A percentile compares a stretch with the other conserved stretches of the same genome.
Evolutionary conservation across 192 early-diverging fungal species (phyloP).

Genomic region (Coemansia sp.): DNA sequence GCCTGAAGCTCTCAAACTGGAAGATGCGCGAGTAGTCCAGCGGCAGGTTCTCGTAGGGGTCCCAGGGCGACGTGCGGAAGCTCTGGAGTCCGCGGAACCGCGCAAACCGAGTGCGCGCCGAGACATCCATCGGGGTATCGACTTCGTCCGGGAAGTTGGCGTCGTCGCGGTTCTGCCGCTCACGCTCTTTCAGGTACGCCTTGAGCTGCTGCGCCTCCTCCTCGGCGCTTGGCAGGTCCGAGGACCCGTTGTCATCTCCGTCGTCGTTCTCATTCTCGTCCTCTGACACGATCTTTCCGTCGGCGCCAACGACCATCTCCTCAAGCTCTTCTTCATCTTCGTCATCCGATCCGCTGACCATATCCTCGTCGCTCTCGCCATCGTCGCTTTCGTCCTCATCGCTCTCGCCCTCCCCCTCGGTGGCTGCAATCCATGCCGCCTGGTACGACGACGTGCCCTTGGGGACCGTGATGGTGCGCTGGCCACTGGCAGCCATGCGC

Average conservation of each 20-base stretch:
- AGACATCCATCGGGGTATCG: slow-evolving; percentile 83
- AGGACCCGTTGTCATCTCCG: slow-evolving; percentile 25
- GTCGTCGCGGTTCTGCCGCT: slow-evolving; percentile 60
- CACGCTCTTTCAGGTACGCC: slow-evolving; percentile 59
- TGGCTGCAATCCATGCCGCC: slow-evolving; percentile 87
- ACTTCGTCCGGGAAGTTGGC: slow-evolving; percentile 94
- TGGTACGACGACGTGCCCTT: slow-evolving; percentile 97
- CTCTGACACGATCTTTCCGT: background rate
- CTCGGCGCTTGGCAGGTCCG: slow-evolving; percentile 34
- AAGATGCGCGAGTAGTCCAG: slow-evolving; percentile 95
- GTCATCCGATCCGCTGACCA: slow-evolving; percentile 50
- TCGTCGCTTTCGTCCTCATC: slow-evolving; percentile 64
- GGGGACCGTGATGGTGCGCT: slow-evolving; percentile 72
- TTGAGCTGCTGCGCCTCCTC: slow-evolving; percentile 43
- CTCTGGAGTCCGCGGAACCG: slow-evolving; percentile 92
- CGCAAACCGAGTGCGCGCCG: slow-evolving; percentile 85
- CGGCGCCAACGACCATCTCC: slow-evolving; percentile 17
- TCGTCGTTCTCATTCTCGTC: slow-evolving; percentile 5
- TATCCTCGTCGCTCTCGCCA: slow-evolving; percentile 44
- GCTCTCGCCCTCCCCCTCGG: slow-evolving; percentile 59
- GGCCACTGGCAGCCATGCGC: slow-evolving; percentile 5
- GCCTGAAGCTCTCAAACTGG: slow-evolving; percentile 86
- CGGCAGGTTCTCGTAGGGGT: slow-evolving; percentile 96
- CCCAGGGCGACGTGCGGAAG: slow-evolving; percentile 95
- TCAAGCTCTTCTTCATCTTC: slow-evolving; percentile 27